phyloP scores from a whole-genome alignment of 2,329 filamentous ascomycete species.

The Colletotrichum lindemuthianum region DNA sequence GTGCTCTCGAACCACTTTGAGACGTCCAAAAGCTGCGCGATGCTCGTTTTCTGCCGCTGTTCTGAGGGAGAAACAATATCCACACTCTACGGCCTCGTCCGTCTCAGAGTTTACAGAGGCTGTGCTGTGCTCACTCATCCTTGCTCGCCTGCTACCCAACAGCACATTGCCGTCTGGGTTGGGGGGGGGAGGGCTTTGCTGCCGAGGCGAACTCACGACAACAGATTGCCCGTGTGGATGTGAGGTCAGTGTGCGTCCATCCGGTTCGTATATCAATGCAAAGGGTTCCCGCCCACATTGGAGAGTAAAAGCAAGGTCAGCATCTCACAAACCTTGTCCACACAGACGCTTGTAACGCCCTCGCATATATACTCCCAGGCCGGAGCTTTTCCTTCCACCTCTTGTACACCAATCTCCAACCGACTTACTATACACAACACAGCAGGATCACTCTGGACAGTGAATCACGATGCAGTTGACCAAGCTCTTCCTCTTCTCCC shows the following conservation, averaged over 20 bases:
- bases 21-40: constrained; percentile 22
- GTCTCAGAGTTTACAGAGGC: constrained; percentile 19
- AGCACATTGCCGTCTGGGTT: not conserved
- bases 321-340: constrained; percentile 15
- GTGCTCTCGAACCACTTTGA: constrained; percentile 25
- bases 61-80: constrained; percentile 26
- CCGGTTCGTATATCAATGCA: constrained; percentile 26
- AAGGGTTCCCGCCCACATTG: constrained; percentile 13
- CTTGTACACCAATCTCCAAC: not conserved
- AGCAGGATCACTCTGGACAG: constrained; percentile 32
- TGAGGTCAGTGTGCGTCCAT: constrained; percentile 14
- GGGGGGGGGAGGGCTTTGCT: constrained; percentile 12
- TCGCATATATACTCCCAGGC: constrained; percentile 25
- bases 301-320: not conserved
- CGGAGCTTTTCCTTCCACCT: not conserved
- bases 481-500: constrained; percentile 30
- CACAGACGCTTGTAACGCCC: constrained; percentile 24
- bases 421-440: not conserved
- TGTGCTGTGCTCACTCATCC: constrained; percentile 5
- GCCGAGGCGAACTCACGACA: constrained; percentile 27
- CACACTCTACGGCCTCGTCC: constrained; percentile 21
- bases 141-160: not conserved
- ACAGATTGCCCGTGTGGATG: not conserved
- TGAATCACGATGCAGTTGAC: constrained; percentile 34
- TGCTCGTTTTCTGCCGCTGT: not conserved